phyloP scores from a whole-genome alignment of 441 rosid genomes.

The Pelargonium australe region DNA sequence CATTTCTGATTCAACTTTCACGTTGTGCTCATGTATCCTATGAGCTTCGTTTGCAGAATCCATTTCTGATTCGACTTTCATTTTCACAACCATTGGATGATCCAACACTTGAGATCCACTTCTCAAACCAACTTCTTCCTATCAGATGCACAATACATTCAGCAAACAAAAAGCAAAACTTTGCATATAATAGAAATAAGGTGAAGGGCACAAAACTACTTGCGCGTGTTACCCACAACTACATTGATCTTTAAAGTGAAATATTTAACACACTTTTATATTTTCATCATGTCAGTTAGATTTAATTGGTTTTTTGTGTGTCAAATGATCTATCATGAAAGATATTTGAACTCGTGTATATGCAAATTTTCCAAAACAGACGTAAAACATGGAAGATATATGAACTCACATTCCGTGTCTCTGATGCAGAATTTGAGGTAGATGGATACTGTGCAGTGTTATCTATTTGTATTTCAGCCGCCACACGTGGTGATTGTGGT shows the following conservation, averaged over 20 bases:
- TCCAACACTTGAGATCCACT: neutral
- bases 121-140: too few relatives aligned
- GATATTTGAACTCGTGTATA: too few relatives aligned
- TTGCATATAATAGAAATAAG: too few relatives aligned
- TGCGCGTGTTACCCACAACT: too few relatives aligned
- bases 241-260: too few relatives aligned
- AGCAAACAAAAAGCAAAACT: too few relatives aligned
- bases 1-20: neutral
- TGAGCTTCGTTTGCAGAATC: neutral
- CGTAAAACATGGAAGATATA: neutral
- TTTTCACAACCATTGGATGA: neutral
- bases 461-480: conserved; percentile 7
- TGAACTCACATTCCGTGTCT: conserved; percentile 6
- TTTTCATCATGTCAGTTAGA: too few relatives aligned
- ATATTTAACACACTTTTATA: too few relatives aligned
- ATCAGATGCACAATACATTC: too few relatives aligned
- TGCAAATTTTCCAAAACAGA: neutral
- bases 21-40: neutral
- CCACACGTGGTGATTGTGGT: neutral
- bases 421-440: conserved; percentile 6
- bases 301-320: too few relatives aligned
- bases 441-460: conserved; percentile 8
- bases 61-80: neutral
- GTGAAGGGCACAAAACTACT: too few relatives aligned
- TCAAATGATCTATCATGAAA: too few relatives aligned